phyloP scores from a whole-genome alignment of 768 basidiomycete species.

The Tylopilus felleus region DNA sequence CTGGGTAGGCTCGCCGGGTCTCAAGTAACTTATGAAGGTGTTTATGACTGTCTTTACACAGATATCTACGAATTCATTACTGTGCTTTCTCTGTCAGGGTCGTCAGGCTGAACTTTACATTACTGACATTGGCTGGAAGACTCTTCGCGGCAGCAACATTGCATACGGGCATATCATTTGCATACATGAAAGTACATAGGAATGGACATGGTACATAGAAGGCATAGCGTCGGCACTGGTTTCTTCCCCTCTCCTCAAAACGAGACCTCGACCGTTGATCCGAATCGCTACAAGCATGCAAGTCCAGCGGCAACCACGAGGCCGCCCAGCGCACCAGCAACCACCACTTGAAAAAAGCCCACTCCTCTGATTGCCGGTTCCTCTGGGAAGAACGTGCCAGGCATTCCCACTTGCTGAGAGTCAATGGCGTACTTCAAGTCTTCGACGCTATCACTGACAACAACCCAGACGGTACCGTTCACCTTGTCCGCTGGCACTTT shows the following conservation, averaged over 20 bases:
- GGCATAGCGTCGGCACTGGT: constrained; percentile 1
- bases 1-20: background rate
- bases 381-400: constrained; percentile 27
- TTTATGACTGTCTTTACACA: background rate
- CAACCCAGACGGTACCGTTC: constrained; percentile 28
- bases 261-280: background rate
- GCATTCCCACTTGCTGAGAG: constrained; percentile 31
- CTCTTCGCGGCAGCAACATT: background rate
- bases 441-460: constrained; percentile 32
- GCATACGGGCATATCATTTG: constrained; percentile 19
- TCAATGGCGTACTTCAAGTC: constrained; percentile 32
- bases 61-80: background rate
- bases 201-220: constrained; percentile 13
- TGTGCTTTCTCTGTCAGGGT: background rate
- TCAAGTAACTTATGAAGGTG: constrained; percentile 13
- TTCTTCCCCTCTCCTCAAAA: background rate
- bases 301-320: constrained; percentile 30
- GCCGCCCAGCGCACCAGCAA: constrained; percentile 33
- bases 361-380: constrained; percentile 15
- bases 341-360: constrained; percentile 31
- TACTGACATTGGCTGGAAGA: background rate
- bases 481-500: constrained; percentile 18
- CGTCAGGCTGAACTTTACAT: background rate
- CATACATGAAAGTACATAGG: constrained; percentile 8
- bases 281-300: constrained; percentile 32